Evolutionary conservation across 257 asterid genomes (phyloP).

Genomic region (Przewalskia tangutica): DNA sequence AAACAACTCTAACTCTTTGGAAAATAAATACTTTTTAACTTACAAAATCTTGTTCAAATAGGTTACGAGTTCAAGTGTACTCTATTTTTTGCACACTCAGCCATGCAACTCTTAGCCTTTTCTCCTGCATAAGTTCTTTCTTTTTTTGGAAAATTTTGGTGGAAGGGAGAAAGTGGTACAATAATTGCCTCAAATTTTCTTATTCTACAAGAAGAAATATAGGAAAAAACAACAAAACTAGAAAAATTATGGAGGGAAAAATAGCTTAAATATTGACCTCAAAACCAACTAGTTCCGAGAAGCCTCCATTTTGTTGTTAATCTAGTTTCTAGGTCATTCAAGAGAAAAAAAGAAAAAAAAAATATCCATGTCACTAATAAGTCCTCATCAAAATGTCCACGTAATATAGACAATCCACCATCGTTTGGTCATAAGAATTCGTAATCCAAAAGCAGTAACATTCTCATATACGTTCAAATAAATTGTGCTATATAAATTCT

Average conservation of each 20-base stretch:
- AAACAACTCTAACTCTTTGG: no score
- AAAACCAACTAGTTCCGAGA: conserved; percentile 14
- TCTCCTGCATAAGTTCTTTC: no score
- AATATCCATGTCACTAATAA: not conserved
- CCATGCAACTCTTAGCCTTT: no score
- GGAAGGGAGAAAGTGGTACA: not conserved
- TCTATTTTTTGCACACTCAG: no score
- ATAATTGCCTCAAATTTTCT: not conserved
- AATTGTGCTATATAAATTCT: not conserved
- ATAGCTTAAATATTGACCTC: conserved; percentile 18
- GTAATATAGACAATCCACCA: conserved; percentile 1
- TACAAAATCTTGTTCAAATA: no score
- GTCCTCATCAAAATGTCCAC: conserved; percentile 7
- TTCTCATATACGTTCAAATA: not conserved
- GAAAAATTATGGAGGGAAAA: conserved; percentile 6
- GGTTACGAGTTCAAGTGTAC: no score
- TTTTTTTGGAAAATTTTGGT: not conserved
- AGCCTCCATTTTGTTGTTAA: conserved; percentile 22
- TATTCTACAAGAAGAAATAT: not conserved
- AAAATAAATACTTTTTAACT: no score
- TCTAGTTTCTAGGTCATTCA: not conserved
- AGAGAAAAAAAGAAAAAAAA: not conserved
- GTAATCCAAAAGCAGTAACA: conserved; percentile 9
- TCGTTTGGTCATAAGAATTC: conserved; percentile 6
- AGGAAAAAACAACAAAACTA: not conserved